Evolutionary conservation across 2,329 filamentous ascomycete species (phyloP), one percentile per base, ranked within the genome.

Genomic region (Dryadomyces quercivorus): DNA sequence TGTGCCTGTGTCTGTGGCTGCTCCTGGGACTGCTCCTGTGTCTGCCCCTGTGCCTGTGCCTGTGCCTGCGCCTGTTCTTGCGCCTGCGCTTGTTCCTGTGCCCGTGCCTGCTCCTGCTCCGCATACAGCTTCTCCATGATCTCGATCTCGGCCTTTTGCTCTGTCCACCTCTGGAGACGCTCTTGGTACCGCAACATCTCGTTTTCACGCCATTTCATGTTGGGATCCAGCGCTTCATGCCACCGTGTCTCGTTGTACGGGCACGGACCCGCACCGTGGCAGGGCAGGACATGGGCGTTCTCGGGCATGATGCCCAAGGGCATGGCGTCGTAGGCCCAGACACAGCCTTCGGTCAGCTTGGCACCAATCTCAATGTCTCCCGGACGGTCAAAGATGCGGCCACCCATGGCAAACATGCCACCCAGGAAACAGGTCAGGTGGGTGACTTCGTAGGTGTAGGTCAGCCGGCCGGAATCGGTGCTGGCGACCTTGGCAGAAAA

Each of bases 401-500:
- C 80, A 36, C 78, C 80, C 61, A 86, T 70, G 9, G 75, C 83
- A 56, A 84, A 80, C 84, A 86, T 86, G 61, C 82, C 84, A 38
- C 84, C 84, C 42, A 84, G 70, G 65, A 86, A 86, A 63, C 84
- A 87, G 5, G 81, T 81, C 52, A 86, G 69, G 62, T 85, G 80
- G 0, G 77, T 75, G 7, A 80, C 71, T 58, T 86, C 78, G 63
- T 84, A 88, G 49, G 82, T 67, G 15, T 73, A 74, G 20, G 53
- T 58, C 13, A 72, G 63, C 10, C 74, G 68, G 2, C 64, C 71
- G 2, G 54, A 51, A 15, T 74, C 74, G 1, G 62, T 65, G 10
- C 76, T 74, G 49, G 65, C 71, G n/a, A 80, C 66, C 60, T 81
- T 82, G 22, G 85, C 85, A 0, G 86, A 80, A 57, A 93, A 81